Evolutionary conservation across 257 asterid genomes (phyloP).

Genomic region (Misopates orontium): DNA sequence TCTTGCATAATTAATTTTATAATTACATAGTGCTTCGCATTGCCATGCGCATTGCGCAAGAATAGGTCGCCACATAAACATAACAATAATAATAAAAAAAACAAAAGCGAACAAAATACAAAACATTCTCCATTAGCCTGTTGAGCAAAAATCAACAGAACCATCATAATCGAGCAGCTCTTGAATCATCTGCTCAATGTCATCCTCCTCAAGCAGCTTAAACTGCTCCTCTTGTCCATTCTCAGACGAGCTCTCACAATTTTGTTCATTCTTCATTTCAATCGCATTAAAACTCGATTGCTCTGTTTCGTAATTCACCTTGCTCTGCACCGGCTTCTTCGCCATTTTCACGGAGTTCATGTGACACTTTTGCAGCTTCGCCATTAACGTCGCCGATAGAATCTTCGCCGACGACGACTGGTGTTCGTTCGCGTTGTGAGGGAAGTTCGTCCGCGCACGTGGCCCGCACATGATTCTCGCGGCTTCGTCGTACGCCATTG

Average conservation of each 20-base stretch:
- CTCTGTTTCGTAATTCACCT: conserved; percentile 4
- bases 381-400: conserved; percentile 70
- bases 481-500: conserved; percentile 85
- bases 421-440: conserved; percentile 51
- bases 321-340: conserved; percentile 32
- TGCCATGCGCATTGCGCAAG: no score
- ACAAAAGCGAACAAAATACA: conserved; percentile 9
- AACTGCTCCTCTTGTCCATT: conserved; percentile 23
- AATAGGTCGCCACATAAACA: background rate
- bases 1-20: no score
- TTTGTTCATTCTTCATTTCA: conserved; percentile 24
- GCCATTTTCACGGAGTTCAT: conserved; percentile 56
- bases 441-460: conserved; percentile 77
- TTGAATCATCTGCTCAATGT: conserved; percentile 84
- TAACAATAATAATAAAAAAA: background rate
- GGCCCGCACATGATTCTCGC: conserved; percentile 85
- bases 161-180: conserved; percentile 79
- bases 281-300: conserved; percentile 3
- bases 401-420: conserved; percentile 52
- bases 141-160: conserved; percentile 62
- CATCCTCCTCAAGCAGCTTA: conserved; percentile 64
- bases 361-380: conserved; percentile 84
- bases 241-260: conserved; percentile 17
- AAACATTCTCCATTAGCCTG: conserved; percentile 7
- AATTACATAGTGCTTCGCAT: no score